phyloP scores from a whole-genome alignment of 495 filamentous ascomycete species.

The Neurospora intermedia region DNA sequence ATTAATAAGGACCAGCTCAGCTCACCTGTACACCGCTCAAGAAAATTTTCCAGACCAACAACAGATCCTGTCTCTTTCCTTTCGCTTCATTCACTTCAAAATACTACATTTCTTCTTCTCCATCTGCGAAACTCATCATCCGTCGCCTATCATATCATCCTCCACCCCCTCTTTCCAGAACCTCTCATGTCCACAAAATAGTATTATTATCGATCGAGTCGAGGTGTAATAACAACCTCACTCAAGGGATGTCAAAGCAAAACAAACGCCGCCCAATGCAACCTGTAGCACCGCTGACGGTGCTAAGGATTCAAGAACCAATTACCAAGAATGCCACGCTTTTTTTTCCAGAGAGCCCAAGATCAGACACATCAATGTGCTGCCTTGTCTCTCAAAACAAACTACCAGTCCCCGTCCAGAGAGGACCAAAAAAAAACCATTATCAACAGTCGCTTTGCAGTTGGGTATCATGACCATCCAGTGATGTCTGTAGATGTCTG shows the following conservation, averaged over 20 bases:
- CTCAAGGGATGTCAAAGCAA: neutral
- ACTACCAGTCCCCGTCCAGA: neutral
- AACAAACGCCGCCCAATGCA: slow-evolving; percentile 16
- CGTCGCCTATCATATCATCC: neutral
- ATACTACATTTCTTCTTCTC: neutral
- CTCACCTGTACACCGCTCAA: neutral
- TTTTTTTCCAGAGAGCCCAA: neutral
- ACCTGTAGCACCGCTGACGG: neutral
- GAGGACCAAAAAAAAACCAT: slow-evolving; percentile 2
- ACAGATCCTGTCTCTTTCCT: neutral
- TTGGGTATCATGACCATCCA: slow-evolving; percentile 35
- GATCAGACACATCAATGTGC: neutral
- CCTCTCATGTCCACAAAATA: neutral
- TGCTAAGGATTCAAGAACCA: neutral
- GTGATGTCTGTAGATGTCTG: slow-evolving; percentile 17
- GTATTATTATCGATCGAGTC: neutral
- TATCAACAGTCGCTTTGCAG: slow-evolving; percentile 40
- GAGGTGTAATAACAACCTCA: neutral
- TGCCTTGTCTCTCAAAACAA: neutral
- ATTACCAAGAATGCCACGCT: neutral
- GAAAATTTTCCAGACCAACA: neutral
- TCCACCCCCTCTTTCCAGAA: neutral
- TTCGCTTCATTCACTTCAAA: neutral
- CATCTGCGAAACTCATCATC: neutral
- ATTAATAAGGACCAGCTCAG: neutral